Conservation (phyloP, 345 rosid genomes). For the Luvunga scandens region DNA sequence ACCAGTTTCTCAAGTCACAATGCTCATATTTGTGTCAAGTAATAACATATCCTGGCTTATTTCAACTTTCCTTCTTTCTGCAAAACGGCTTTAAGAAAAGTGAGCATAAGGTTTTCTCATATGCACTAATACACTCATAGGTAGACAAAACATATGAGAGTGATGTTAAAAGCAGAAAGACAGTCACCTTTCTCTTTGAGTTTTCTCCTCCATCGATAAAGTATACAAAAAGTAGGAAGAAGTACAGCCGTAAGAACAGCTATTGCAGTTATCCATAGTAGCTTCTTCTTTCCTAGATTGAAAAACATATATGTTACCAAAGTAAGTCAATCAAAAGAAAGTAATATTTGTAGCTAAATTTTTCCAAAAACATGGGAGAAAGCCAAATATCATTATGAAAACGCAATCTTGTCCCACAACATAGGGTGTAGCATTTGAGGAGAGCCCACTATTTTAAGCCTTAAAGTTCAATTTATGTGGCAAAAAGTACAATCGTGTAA, state of each 20-base stretch:
- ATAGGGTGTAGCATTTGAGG: no score
- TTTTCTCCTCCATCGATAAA: background rate
- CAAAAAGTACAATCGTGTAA: no score
- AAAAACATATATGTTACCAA: background rate
- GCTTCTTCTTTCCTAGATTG: background rate
- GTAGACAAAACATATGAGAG: background rate
- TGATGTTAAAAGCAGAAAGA: background rate
- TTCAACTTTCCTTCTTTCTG: background rate
- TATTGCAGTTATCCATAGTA: background rate
- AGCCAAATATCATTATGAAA: no score
- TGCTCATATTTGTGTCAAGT: background rate
- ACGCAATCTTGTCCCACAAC: no score
- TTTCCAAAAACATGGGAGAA: background rate
- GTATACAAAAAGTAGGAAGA: background rate
- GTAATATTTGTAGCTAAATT: background rate
- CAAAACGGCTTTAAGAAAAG: background rate
- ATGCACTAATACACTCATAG: background rate
- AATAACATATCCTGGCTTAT: background rate
- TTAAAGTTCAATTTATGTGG: background rate
- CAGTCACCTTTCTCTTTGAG: background rate
- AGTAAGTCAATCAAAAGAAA: background rate
- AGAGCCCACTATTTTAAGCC: slow-evolving; percentile 10
- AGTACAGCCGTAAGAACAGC: background rate
- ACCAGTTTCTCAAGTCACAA: background rate
- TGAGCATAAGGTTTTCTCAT: background rate